Evolutionary conservation across 805 yeast genomes (phyloP).

Genomic region (Kodamaea sagamina): DNA sequence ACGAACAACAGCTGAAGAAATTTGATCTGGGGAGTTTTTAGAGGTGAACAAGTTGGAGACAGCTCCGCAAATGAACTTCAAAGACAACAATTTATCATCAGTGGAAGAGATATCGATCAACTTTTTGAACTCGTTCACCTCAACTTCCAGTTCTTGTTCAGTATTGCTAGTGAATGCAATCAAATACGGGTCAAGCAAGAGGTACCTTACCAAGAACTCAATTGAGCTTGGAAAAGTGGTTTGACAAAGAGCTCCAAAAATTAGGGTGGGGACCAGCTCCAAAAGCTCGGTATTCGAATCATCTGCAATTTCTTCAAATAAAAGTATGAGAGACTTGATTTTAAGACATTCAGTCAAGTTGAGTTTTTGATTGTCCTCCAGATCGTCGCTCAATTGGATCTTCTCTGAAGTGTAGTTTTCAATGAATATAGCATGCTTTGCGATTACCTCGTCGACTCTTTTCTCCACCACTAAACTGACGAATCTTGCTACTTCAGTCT

Average conservation of each 20-base stretch:
- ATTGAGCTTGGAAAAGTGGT: constrained; percentile 31
- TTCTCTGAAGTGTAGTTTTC: constrained; percentile 27
- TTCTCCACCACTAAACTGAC: constrained; percentile 47
- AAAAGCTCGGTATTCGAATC: too few relatives aligned
- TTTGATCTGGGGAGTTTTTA: constrained; percentile 16
- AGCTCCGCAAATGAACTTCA: constrained; percentile 46
- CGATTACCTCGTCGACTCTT: constrained; percentile 36
- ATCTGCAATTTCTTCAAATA: constrained; percentile 14
- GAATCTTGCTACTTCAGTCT: constrained; percentile 56
- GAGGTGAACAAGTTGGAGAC: constrained; percentile 30
- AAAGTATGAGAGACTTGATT: constrained; percentile 21
- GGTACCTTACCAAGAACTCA: constrained; percentile 44
- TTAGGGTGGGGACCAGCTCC: constrained; percentile 15
- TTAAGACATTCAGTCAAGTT: constrained; percentile 24
- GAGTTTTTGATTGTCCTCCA: constrained; percentile 22
- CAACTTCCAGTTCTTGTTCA: constrained; percentile 16
- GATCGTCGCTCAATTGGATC: constrained; percentile 22
- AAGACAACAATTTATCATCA: constrained; percentile 26
- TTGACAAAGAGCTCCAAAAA: constrained; percentile 36
- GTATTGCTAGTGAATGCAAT: constrained; percentile 18
- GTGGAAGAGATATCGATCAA: constrained; percentile 28
- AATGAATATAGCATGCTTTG: constrained; percentile 33
- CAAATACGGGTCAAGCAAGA: constrained; percentile 47
- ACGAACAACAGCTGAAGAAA: constrained; percentile 3
- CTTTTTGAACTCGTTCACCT: constrained; percentile 32